phyloP scores from a whole-genome alignment of 225 moss, liverwort and hornwort species.

The Marchantia paleacea region DNA sequence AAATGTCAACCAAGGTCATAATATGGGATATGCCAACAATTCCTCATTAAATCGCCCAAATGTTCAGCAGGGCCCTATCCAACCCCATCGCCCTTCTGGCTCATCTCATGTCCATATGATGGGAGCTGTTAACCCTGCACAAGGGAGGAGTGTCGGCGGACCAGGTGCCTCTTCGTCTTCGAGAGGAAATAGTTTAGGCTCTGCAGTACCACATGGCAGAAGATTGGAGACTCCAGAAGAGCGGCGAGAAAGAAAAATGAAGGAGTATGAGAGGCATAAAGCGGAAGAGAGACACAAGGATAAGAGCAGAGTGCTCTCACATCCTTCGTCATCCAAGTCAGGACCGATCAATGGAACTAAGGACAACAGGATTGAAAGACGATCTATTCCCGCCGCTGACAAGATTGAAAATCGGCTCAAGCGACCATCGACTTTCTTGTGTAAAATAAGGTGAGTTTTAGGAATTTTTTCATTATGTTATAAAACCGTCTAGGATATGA shows the following conservation, averaged over 20 bases:
- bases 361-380: constrained; percentile 66
- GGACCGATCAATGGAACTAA: constrained; percentile 35
- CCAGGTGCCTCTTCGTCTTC: constrained; percentile 23
- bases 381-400: constrained; percentile 50
- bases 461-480: too few species aligned
- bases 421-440: constrained; percentile 96
- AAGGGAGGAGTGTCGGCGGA: constrained; percentile 13
- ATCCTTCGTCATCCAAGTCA: constrained; percentile 44
- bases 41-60: constrained; percentile 25
- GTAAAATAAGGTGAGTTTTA: constrained; percentile 85
- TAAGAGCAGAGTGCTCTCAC: constrained; percentile 42
- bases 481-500: too few species aligned
- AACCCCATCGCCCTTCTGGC: constrained; percentile 31
- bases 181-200: constrained; percentile 26
- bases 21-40: constrained; percentile 20
- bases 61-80: constrained; percentile 28
- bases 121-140: constrained; percentile 17
- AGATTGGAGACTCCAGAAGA: constrained; percentile 88
- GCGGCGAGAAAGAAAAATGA: constrained; percentile 80
- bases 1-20: constrained; percentile 25
- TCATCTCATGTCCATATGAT: constrained; percentile 23
- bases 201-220: constrained; percentile 44
- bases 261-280: constrained; percentile 79
- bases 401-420: constrained; percentile 94
- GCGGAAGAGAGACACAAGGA: constrained; percentile 64